Evolutionary conservation across 2,329 filamentous ascomycete genomes (phyloP), one percentile per base, ranked within the genome.

Genomic region (Ophiostoma pallidulum): DNA sequence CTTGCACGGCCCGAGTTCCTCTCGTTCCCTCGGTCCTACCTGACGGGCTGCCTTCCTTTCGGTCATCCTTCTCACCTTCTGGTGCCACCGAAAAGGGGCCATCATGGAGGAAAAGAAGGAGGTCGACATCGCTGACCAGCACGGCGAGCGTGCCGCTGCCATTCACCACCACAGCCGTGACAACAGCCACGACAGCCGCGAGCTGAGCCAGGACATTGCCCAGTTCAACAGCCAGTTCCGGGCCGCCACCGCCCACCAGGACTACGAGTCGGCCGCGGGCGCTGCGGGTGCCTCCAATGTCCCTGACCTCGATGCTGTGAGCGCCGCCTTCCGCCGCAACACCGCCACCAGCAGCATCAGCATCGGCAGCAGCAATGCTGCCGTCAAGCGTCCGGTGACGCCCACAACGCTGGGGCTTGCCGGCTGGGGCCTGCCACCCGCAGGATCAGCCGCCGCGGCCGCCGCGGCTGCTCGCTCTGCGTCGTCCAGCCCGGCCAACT

Each of bases 341-440:
- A 43, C 41, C n/a, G 43, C 41, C 5, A 33, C 28, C 40, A 32
- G 40, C 19, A 43, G 29, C 18, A 33, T 36, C 19, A 44, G 24
- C 41, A 43, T 10, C 13, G 31, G 41, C 13, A 33, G 41, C n/a
- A 36, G 39, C 12, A 45, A 47, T 26, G 29, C 18, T 8, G 22
- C 36, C 7, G 28, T 35, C 42, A 48, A 19, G 36, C 35, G 39
- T 8, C 40, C 48, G 6, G 49, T 49, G 13, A 54, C 52, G 13
- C 52, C 52, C 6, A 54, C 52, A 8, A 52, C 47, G 1, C 43
- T 52, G 4, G 50, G 52, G 3, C 45, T 52, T 20, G 19, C 45
- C n/a, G 40, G 42, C 26, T 48, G 45, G 38, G 31, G n/a, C n/a
- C n/a, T n/a, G n/a, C n/a, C n/a, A n/a, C n/a, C n/a, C n/a, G n/a